These are phyloP conservation scores for Grigorovia jiainica DNA, from an alignment of 805 yeast genomes.

Conservation along the genomic window DNA sequence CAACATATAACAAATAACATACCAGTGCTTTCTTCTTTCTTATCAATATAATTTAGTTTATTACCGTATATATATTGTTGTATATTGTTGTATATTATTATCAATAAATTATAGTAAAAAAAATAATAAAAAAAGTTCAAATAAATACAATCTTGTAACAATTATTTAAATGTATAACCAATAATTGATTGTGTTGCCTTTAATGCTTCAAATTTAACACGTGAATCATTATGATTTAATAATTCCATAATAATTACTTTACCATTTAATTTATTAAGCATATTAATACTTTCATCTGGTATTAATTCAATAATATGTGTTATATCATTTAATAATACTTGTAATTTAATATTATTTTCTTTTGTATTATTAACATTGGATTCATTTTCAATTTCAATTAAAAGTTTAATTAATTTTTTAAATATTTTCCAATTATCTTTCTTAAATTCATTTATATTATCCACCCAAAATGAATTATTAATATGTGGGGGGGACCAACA, in stretches of 20 bases:
- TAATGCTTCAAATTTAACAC: slow-evolving; percentile 89
- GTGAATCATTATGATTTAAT: slow-evolving; percentile 70
- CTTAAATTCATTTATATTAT: slow-evolving; percentile 67
- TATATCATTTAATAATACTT: slow-evolving; percentile 62
- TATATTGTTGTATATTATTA: no score
- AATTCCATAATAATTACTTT: slow-evolving; percentile 79
- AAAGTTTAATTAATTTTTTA: slow-evolving; percentile 47
- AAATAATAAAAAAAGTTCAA: background rate
- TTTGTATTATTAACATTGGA: slow-evolving; percentile 27
- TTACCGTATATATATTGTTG: no score
- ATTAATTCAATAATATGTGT: slow-evolving; percentile 49
- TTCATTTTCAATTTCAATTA: slow-evolving; percentile 31
- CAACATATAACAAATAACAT: no score
- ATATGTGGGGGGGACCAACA: slow-evolving; percentile 90
- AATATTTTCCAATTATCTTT: slow-evolving; percentile 67
- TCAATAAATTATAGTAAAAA: no score
- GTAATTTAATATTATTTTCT: slow-evolving; percentile 28
- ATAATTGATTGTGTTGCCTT: slow-evolving; percentile 92
- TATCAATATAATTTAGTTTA: no score
- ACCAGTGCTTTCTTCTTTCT: no score
- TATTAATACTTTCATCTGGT: slow-evolving; percentile 46
- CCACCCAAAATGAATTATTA: slow-evolving; percentile 82
- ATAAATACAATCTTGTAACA: background rate
- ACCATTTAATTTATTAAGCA: slow-evolving; percentile 46
- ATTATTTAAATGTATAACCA: slow-evolving; percentile 52